phyloP scores from a whole-genome alignment of 2,329 filamentous ascomycete species.

The Trichoderma arundinaceum region DNA sequence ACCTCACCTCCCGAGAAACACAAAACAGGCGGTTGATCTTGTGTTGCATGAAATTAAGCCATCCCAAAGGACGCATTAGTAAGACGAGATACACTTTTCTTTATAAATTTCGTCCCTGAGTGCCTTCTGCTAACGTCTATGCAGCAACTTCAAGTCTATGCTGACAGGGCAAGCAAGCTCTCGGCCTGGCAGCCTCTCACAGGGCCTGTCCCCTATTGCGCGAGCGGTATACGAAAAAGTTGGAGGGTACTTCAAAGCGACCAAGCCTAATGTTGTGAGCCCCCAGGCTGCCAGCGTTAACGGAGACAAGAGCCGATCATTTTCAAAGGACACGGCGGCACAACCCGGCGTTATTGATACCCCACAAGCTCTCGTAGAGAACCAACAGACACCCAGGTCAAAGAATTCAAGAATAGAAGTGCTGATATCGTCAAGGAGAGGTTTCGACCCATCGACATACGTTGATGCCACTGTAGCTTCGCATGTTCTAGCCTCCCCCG shows the following conservation, averaged over 20 bases:
- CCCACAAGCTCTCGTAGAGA: constrained; percentile 33
- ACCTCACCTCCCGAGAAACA: constrained; percentile 64
- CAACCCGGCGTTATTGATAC: constrained; percentile 34
- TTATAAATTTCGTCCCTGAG: constrained; percentile 17
- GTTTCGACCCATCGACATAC: constrained; percentile 48
- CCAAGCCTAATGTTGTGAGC: constrained; percentile 43
- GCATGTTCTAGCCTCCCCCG: constrained; percentile 35
- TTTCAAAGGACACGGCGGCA: constrained; percentile 34
- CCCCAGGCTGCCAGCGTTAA: constrained; percentile 48
- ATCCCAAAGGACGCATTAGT: constrained; percentile 74
- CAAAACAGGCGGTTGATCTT: constrained; percentile 75
- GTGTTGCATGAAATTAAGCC: constrained; percentile 75
- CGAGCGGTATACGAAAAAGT: constrained; percentile 50
- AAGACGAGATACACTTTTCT: constrained; percentile 43
- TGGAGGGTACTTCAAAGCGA: constrained; percentile 49
- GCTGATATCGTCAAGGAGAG: constrained; percentile 52
- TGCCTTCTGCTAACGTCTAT: constrained; percentile 1
- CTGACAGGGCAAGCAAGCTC: constrained; percentile 37
- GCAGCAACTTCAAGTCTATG: constrained; percentile 58
- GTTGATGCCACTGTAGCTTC: constrained; percentile 41
- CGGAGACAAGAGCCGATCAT: constrained; percentile 35
- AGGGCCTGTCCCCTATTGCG: constrained; percentile 57
- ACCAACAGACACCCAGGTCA: constrained; percentile 43
- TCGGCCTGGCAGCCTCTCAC: constrained; percentile 42
- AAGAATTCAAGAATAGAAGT: constrained; percentile 54